A percentile compares a stretch with the other conserved stretches of the same genome.
phyloP scores from a whole-genome alignment of 495 filamentous ascomycete genomes.

The Penicillium riverlandense region DNA sequence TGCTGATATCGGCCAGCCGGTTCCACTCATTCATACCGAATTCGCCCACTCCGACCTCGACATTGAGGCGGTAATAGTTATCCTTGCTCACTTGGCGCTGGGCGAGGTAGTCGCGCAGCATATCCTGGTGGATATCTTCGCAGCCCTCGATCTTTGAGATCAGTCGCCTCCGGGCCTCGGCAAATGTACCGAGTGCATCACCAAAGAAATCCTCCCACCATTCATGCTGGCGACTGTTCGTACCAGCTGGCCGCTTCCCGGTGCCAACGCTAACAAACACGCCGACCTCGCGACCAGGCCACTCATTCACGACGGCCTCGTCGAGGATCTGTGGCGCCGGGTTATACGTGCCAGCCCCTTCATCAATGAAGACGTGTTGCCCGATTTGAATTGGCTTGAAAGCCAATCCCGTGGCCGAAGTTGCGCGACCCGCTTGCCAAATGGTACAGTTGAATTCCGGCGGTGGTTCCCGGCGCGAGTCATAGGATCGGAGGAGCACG shows the following conservation, averaged over 20 bases:
- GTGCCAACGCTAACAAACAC: slow-evolving; percentile 90
- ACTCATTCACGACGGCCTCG: slow-evolving; percentile 87
- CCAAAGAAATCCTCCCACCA: slow-evolving; percentile 95
- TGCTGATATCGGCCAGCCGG: slow-evolving; percentile 86
- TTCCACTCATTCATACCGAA: slow-evolving; percentile 99
- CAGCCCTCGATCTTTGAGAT: slow-evolving; percentile 92
- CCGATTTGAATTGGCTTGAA: slow-evolving; percentile 96
- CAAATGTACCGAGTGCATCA: slow-evolving; percentile 65
- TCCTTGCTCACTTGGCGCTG: slow-evolving; percentile 76
- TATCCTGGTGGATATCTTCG: slow-evolving; percentile 80
- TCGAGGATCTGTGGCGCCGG: slow-evolving; percentile 79
- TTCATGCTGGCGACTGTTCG: slow-evolving; percentile 56
- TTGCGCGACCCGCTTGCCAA: slow-evolving; percentile 96
- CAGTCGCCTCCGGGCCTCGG: slow-evolving; percentile 75
- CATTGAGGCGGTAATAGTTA: slow-evolving; percentile 96
- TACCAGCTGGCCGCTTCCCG: slow-evolving; percentile 73
- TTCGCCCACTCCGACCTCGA: slow-evolving; percentile 93
- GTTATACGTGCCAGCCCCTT: slow-evolving; percentile 88
- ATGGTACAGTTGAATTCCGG: slow-evolving; percentile 87
- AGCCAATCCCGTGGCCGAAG: slow-evolving; percentile 79
- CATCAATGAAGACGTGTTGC: slow-evolving; percentile 88
- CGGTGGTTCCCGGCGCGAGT: slow-evolving; percentile 82
- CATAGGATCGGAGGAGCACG: slow-evolving; percentile 81
- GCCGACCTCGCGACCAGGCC: slow-evolving; percentile 84
- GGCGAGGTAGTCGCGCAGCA: slow-evolving; percentile 68